phyloP scores from a whole-genome alignment of 1,284 basidiomycete genomes.

The Leccinum pachyderme region DNA sequence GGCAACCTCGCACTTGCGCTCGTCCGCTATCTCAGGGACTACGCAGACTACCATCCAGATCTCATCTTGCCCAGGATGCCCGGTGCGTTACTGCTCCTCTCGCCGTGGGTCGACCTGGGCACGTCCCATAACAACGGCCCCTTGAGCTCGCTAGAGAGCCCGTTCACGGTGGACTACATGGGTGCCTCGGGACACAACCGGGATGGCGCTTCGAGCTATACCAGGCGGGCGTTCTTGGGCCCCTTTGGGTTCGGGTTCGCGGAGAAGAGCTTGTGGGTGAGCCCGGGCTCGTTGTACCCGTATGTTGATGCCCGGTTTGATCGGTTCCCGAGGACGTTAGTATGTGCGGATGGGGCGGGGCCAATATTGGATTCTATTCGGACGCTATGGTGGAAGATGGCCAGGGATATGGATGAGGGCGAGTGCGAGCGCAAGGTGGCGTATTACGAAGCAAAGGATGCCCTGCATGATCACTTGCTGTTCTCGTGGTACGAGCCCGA shows the following conservation, averaged over 20 bases:
- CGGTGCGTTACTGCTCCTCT: conserved; percentile 43
- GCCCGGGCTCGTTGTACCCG: conserved; percentile 20
- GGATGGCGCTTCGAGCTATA: conserved; percentile 8
- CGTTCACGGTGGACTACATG: conserved; percentile 21
- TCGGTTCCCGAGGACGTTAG: conserved; percentile 37
- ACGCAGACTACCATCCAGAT: conserved; percentile 14
- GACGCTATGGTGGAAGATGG: conserved; percentile 34
- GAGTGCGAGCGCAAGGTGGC: conserved; percentile 40
- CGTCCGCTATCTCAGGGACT: conserved; percentile 39
- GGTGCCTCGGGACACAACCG: background rate
- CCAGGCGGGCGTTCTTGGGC: conserved; percentile 20
- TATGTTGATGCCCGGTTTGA: conserved; percentile 26
- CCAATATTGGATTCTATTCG: conserved; percentile 34
- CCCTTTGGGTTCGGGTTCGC: conserved; percentile 25
- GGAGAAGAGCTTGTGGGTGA: conserved; percentile 20
- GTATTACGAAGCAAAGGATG: conserved; percentile 51
- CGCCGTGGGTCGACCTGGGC: conserved; percentile 47
- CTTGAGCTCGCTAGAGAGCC: conserved; percentile 20
- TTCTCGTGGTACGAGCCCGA: conserved; percentile 57
- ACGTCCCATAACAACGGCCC: conserved; percentile 26
- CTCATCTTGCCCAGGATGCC: conserved; percentile 30
- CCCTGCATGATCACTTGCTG: conserved; percentile 51
- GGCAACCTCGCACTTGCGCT: conserved; percentile 55
- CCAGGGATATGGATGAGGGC: conserved; percentile 45
- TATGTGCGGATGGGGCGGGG: conserved; percentile 37